Evolutionary conservation across 176 grass and related monocot species (phyloP).

Genomic region (Eragrostis nindensis): DNA sequence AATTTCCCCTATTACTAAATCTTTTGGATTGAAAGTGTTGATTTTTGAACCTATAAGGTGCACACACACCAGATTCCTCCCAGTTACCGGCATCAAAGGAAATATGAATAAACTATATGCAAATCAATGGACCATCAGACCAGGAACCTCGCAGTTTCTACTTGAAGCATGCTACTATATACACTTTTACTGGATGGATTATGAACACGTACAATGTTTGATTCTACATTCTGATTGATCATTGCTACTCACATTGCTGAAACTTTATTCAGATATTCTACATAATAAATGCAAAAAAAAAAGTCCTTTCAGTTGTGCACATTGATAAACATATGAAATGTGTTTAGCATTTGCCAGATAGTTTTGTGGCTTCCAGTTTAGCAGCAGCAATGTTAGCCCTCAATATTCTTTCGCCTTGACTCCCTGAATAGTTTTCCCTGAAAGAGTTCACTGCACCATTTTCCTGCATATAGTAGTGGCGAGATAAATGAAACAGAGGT

Average conservation of each 20-base stretch:
- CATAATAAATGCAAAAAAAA: no score
- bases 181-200: conserved; percentile 26
- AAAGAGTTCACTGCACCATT: conserved; percentile 58
- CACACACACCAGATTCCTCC: neutral
- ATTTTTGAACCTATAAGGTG: neutral
- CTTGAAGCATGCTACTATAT: neutral
- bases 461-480: conserved; percentile 53
- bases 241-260: neutral
- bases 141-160: neutral
- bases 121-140: neutral
- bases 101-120: neutral
- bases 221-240: neutral
- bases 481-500: conserved; percentile 9
- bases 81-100: neutral
- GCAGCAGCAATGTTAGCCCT: conserved; percentile 46
- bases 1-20: no score
- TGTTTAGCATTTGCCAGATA: conserved; percentile 28
- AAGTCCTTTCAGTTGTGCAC: no score
- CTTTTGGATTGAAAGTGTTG: no score
- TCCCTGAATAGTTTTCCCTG: conserved; percentile 66
- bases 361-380: conserved; percentile 51
- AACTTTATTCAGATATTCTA: no score
- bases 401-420: conserved; percentile 60
- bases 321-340: neutral
- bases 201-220: neutral